Conservation (phyloP, 2,329 filamentous ascomycete species). For the Zarea fungicola region DNA sequence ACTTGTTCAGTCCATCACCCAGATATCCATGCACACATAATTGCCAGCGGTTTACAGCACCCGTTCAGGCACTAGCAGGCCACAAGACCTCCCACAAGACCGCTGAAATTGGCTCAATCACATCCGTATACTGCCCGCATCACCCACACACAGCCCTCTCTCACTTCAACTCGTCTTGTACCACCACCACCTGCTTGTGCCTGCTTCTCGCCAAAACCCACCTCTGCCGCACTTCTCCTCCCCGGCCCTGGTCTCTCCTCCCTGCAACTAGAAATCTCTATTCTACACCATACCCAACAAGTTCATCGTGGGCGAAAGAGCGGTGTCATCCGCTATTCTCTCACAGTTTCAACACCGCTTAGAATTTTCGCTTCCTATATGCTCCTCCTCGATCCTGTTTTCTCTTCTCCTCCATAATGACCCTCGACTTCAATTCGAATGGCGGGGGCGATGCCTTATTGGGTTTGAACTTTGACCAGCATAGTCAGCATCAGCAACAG, state of each 20-base stretch:
- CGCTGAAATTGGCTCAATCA: no score
- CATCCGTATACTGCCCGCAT: neutral
- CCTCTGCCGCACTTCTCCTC: slow-evolving; percentile 11
- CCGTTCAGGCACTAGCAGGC: no score
- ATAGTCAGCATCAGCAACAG: slow-evolving; percentile 51
- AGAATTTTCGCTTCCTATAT: slow-evolving; percentile 17
- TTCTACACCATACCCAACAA: slow-evolving; percentile 14
- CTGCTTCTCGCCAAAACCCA: slow-evolving; percentile 11
- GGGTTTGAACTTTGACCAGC: slow-evolving; percentile 56
- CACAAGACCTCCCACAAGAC: no score
- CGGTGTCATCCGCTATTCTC: slow-evolving; percentile 37
- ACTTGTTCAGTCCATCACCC: no score
- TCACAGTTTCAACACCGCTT: slow-evolving; percentile 29
- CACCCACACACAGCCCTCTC: neutral
- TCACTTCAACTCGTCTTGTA: neutral
- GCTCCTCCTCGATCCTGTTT: slow-evolving; percentile 25
- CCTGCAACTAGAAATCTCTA: slow-evolving; percentile 18
- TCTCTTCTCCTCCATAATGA: slow-evolving; percentile 40
- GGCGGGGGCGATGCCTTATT: slow-evolving; percentile 54
- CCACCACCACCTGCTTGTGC: neutral
- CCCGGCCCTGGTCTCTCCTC: slow-evolving; percentile 11
- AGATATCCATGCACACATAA: no score
- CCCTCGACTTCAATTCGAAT: slow-evolving; percentile 55
- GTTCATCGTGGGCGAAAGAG: slow-evolving; percentile 30
- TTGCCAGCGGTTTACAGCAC: no score